Base-by-base conservation (phyloP, 768 basidiomycete species). In the Lentinula raphanica region DNA sequence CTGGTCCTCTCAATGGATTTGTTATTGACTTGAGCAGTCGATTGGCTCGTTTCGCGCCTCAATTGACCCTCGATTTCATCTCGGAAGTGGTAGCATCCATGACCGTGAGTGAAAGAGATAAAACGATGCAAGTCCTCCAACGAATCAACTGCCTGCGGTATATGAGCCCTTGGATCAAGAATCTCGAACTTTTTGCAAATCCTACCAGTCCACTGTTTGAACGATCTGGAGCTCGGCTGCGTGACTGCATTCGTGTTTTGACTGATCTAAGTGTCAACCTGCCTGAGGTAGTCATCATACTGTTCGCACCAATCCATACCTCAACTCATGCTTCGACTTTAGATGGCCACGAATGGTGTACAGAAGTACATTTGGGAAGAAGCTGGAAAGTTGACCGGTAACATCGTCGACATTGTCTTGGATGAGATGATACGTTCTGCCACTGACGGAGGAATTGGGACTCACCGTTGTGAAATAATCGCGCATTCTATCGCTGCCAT, bases 141-240 rank as follows among this genome's bases (percentile, higher is more conserved):
- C 85, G 86, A 38, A 83, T 90, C 39, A 82, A 79, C 59, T 92
- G 87, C 65, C 68, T 95, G 21, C 84, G 88, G 59, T 94, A 93
- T 66, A 79, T 96, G 77, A 84, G 81, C 39, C 93, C 94, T 3
- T 97, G 94, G 94, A 81, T 96, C 40, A 85, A 81, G 67, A 94
- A 95, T 65, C 76, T 97, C 1, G 76, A 81, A 2, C 69, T 76
- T 13, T 94, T 90, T 61, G 80, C 82, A 27, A 87, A 87, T 63
- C 86, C 92, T 1, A 81, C 85, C 2, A 79, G 79, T 62, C 65
- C 79, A n/a, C 73, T 88, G 31, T 90, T 82, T 58, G 88, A 90
- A 55, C 81, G 84, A 28, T 86, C 88, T 1, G 87, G 85, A 8
- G 84, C 88, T 11, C 80, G 86, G 62, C 73, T 95, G 21, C 83